Conservation (phyloP, 129 eudicot genomes). For the Centaurea solstitialis region DNA sequence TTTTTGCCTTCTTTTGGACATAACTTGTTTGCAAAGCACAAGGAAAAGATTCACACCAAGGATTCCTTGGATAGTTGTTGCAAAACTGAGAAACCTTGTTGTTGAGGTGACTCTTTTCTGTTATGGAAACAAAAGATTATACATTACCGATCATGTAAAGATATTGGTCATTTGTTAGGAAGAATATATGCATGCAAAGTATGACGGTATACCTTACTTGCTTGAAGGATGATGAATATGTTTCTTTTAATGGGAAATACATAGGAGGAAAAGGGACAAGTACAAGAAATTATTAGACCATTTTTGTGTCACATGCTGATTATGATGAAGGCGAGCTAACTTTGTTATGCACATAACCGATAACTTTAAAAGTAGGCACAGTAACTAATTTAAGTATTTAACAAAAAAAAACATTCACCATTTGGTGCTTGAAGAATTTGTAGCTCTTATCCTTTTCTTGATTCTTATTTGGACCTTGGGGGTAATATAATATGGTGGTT, state of each 20-base stretch:
- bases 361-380: not conserved
- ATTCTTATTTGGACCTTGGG: not conserved
- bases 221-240: not conserved
- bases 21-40: not conserved
- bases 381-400: not conserved
- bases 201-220: not conserved
- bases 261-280: not conserved
- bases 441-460: not conserved
- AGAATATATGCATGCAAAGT: not conserved
- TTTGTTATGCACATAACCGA: not conserved
- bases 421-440: not conserved
- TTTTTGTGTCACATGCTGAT: not conserved
- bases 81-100: not conserved
- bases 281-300: not conserved
- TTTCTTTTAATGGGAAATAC: too few relatives aligned
- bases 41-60: not conserved
- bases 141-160: not conserved
- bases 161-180: not conserved
- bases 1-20: not conserved
- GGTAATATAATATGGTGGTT: not conserved
- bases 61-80: not conserved
- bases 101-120: not conserved
- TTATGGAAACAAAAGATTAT: not conserved
- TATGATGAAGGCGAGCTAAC: not conserved
- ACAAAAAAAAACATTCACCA: not conserved